Evolutionary conservation across 108 stramenopile genomes (phyloP).

Genomic region (Seminavis robusta): DNA sequence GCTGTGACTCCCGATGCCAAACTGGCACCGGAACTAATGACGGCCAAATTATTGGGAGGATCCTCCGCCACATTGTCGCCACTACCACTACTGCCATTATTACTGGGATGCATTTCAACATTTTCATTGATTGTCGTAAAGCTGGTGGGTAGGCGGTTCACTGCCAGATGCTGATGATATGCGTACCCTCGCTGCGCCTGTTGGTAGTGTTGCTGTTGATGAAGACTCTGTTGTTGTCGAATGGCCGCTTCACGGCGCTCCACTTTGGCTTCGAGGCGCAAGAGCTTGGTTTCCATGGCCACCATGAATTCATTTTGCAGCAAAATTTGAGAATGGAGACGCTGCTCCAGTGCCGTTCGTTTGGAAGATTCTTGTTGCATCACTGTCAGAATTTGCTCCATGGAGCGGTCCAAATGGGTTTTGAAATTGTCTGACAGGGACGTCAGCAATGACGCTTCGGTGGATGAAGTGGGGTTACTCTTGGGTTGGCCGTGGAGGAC

Average conservation of each 20-base stretch:
- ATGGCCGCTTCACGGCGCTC: conserved; percentile 6
- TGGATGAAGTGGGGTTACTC: too few relatives aligned
- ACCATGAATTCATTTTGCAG: conserved; percentile 54
- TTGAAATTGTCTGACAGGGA: too few relatives aligned
- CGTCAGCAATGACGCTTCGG: too few relatives aligned
- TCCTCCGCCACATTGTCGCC: conserved; percentile 12
- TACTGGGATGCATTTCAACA: neutral
- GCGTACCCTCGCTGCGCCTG: neutral
- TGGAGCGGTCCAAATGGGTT: neutral
- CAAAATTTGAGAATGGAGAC: conserved; percentile 46
- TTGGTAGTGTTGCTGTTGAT: neutral
- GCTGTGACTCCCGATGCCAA: conserved; percentile 53
- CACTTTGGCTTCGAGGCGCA: conserved; percentile 49
- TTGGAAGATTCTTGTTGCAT: conserved; percentile 42
- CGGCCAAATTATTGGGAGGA: conserved; percentile 43
- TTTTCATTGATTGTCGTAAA: conserved; percentile 5
- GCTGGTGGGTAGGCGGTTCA: neutral
- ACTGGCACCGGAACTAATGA: conserved; percentile 48
- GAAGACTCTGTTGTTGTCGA: neutral
- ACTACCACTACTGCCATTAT: conserved; percentile 12
- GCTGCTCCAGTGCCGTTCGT: conserved; percentile 36
- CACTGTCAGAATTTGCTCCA: conserved; percentile 19
- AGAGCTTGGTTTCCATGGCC: conserved; percentile 50
- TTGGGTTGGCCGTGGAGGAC: too few relatives aligned
- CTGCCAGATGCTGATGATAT: neutral